A percentile compares a stretch with the other conserved stretches of the same genome.
Evolutionary conservation across 805 yeast species (phyloP).

Genomic region (Jamesozyma gamospora): DNA sequence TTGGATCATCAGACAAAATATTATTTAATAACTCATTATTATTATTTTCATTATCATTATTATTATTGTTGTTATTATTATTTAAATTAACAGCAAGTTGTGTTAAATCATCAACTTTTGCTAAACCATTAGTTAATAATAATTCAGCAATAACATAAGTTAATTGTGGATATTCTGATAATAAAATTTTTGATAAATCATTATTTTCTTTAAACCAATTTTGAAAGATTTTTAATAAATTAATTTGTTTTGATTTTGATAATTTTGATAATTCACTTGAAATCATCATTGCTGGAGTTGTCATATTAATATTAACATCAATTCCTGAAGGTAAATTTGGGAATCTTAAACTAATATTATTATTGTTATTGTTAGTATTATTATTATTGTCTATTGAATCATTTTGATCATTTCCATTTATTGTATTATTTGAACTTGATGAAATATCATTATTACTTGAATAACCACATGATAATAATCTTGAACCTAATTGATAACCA

Average conservation of each 20-base stretch:
- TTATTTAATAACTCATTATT: slow-evolving; percentile 7
- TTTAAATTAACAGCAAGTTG: slow-evolving; percentile 25
- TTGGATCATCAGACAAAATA: slow-evolving; percentile 15
- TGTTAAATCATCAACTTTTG: slow-evolving; percentile 28
- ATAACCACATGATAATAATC: slow-evolving; percentile 67
- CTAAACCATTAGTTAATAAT: slow-evolving; percentile 34
- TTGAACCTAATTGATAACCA: slow-evolving; percentile 62
- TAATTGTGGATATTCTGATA: slow-evolving; percentile 70
- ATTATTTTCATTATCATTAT: slow-evolving; percentile 16
- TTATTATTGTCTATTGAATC: not conserved
- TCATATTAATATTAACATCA: slow-evolving; percentile 31
- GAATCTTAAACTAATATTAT: slow-evolving; percentile 18
- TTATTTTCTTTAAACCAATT: slow-evolving; percentile 49
- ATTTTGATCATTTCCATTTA: not conserved
- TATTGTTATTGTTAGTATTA: slow-evolving; percentile 1
- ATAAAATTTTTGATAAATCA: slow-evolving; percentile 45
- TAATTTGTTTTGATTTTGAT: slow-evolving; percentile 19
- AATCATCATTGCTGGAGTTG: slow-evolving; percentile 32
- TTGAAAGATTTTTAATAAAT: slow-evolving; percentile 31
- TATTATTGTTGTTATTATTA: slow-evolving; percentile 3
- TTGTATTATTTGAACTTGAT: not conserved
- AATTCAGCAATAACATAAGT: slow-evolving; percentile 75
- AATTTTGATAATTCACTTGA: slow-evolving; percentile 24
- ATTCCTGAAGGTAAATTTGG: slow-evolving; percentile 51
- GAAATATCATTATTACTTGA: slow-evolving; percentile 41